These are phyloP conservation scores for Scenedesmus sp. DNA, from an alignment of 163 green algal genomes.

Conservation along the genomic window DNA sequence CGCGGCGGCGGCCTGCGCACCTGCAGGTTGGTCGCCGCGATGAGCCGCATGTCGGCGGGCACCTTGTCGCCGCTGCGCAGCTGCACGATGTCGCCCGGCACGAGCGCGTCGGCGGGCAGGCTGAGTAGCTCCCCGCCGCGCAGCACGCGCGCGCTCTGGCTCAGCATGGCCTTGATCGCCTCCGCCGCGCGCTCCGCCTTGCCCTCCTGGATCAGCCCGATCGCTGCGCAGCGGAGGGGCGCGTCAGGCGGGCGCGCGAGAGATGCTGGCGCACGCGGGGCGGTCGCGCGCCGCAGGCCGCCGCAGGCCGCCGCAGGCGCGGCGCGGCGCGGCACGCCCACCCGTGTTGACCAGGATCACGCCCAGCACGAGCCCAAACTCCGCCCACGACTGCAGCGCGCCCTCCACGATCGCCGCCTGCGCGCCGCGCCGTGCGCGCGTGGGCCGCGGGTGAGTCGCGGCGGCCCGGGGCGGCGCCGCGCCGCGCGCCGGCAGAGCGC, in stretches of 20 bases:
- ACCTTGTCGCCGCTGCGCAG: constrained; percentile 85
- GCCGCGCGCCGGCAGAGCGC: neutral
- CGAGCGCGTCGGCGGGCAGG: constrained; percentile 57
- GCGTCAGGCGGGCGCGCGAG: neutral
- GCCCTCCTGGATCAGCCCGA: constrained; percentile 47
- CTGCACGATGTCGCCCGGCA: constrained; percentile 94
- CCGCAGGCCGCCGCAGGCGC: neutral
- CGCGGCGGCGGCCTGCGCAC: constrained; percentile 11
- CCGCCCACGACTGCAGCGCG: constrained; percentile 48
- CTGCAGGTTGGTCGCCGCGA: constrained; percentile 49
- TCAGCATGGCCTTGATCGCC: constrained; percentile 45
- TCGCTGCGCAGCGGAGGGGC: neutral
- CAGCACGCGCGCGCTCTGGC: neutral
- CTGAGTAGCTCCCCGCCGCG: constrained; percentile 15
- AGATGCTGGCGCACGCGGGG: neutral
- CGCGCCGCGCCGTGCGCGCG: too few species aligned
- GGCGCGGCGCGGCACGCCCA: too few species aligned
- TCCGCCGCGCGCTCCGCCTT: constrained; percentile 47
- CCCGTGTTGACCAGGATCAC: constrained; percentile 46
- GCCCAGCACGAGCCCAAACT: constrained; percentile 45
- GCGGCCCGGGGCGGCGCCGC: too few species aligned
- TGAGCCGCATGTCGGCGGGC: constrained; percentile 51
- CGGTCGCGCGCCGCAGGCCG: neutral
- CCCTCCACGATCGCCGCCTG: constrained; percentile 47
- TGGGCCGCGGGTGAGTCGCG: too few species aligned